These are phyloP conservation scores for Graphilbum fragrans DNA, from an alignment of 2,329 filamentous ascomycete genomes.

Conservation along the genomic window DNA sequence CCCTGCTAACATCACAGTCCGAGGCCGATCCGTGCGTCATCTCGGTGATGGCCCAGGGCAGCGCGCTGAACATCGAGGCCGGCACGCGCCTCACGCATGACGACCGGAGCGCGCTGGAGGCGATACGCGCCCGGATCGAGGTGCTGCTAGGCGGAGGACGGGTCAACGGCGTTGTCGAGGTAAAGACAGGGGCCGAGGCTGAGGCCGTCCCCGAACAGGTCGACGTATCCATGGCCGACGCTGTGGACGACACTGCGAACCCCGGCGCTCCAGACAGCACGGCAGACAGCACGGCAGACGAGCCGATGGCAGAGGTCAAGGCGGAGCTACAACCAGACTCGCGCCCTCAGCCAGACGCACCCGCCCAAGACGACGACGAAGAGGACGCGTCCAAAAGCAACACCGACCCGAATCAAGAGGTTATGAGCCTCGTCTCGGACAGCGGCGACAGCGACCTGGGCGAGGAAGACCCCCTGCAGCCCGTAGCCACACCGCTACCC, in stretches of 20 bases:
- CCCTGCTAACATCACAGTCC: slow-evolving; percentile 20
- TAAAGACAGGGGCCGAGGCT: not conserved
- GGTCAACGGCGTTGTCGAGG: not conserved
- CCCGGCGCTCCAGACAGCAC: no score
- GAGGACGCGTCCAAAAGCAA: not conserved
- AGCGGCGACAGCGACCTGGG: slow-evolving; percentile 11
- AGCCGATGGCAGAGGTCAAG: not conserved
- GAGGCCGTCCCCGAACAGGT: not conserved
- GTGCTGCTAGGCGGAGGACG: slow-evolving; percentile 4
- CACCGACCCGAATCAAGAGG: slow-evolving; percentile 5
- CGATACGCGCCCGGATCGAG: slow-evolving; percentile 29
- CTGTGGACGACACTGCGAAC: not conserved
- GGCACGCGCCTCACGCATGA: slow-evolving; percentile 23
- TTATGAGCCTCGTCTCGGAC: slow-evolving; percentile 11
- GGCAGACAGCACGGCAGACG: no score
- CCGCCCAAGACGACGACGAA: not conserved
- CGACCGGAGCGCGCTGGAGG: slow-evolving; percentile 33
- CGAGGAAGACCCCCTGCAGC: slow-evolving; percentile 8
- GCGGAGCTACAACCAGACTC: no score
- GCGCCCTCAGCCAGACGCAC: no score
- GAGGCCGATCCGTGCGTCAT: slow-evolving; percentile 32
- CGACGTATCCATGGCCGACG: slow-evolving; percentile 6
- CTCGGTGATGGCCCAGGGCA: slow-evolving; percentile 35
- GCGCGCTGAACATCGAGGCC: slow-evolving; percentile 27
- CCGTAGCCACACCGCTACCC: slow-evolving; percentile 8